Conservation (phyloP, 345 rosid species). For the Aegle marmelos region DNA sequence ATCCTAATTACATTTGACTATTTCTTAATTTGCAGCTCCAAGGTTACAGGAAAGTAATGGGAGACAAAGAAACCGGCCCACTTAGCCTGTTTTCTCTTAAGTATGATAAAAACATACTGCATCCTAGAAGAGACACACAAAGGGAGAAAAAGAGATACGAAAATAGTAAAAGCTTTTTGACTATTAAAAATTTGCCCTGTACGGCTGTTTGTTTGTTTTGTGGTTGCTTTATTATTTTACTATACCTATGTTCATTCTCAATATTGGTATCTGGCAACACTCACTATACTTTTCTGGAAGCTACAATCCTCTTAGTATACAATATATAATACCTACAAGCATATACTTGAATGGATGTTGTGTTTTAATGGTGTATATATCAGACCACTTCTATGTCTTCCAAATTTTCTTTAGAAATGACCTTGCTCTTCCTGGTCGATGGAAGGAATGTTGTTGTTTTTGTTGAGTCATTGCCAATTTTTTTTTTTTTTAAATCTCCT, state of each 20-base stretch:
- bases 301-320: slow-evolving; percentile 12
- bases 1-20: slow-evolving; percentile 13
- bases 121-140: slow-evolving; percentile 22
- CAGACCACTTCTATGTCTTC: background rate
- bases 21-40: slow-evolving; percentile 33
- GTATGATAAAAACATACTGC: slow-evolving; percentile 13
- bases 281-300: slow-evolving; percentile 22
- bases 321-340: slow-evolving; percentile 23
- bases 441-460: background rate
- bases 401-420: too few relatives aligned
- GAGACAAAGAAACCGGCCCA: slow-evolving; percentile 28
- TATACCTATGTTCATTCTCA: slow-evolving; percentile 31
- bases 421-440: background rate
- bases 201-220: slow-evolving; percentile 21
- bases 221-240: slow-evolving; percentile 19
- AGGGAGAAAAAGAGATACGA: slow-evolving; percentile 16
- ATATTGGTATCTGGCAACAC: slow-evolving; percentile 14
- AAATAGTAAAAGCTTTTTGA: slow-evolving; percentile 25
- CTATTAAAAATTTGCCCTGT: slow-evolving; percentile 16
- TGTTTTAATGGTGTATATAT: slow-evolving; percentile 29
- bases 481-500: background rate
- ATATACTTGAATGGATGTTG: slow-evolving; percentile 6
- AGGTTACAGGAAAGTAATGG: slow-evolving; percentile 27
- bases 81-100: slow-evolving; percentile 13
- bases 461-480: background rate